Evolutionary conservation across 2,329 filamentous ascomycete genomes (phyloP), one percentile per base, ranked within the genome.

Genomic region (Phyllosticta citrichinensis): DNA sequence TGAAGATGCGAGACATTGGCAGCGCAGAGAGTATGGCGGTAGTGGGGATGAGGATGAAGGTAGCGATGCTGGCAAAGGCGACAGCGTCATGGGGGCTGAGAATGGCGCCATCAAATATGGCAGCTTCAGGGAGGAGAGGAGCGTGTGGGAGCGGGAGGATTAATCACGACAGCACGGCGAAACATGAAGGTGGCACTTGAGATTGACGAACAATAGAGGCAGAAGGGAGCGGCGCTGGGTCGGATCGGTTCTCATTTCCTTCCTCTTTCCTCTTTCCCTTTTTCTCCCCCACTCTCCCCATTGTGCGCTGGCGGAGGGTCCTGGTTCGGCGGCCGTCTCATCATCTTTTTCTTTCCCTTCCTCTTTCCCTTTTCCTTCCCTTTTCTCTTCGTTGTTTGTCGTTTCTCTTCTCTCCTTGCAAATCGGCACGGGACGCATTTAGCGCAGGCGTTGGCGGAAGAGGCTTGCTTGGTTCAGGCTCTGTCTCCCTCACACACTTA

Each of bases 1-100:
- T 3, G 75, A 77, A 60, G 77, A 79, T 63, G 75, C 75, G 12
- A 64, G 65, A 53, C 71, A 73, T 25, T 81, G 79, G 79, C 72
- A 77, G 64, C 65, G 62, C 12, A 68, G 73, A 58, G 66, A 74
- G 52, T 68, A 70, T 56, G 66, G 63, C 59, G 59, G 66, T n/a
- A 64, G 40, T 19, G 40, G 40, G 5, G 40, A 47, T 8, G 40
- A 47, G 4, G 40, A 47, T 8, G 40, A n/a, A 12, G 63, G 40
- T 10, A 63, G 59, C 19, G 61, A 66, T 19, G 62, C 65, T 47
- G 54, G 67, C 25, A 61, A 67, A 30, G 60, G 63, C 17, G 69
- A 63, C 4, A 73, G 71, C 17, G 40, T 47, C 40, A 47, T 47
- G 40, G 40, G 40, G 2, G 40, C 40, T n/a, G 40, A 47, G 8